Evolutionary conservation across 441 rosid species (phyloP).

Genomic region (Macaranga tanarius): DNA sequence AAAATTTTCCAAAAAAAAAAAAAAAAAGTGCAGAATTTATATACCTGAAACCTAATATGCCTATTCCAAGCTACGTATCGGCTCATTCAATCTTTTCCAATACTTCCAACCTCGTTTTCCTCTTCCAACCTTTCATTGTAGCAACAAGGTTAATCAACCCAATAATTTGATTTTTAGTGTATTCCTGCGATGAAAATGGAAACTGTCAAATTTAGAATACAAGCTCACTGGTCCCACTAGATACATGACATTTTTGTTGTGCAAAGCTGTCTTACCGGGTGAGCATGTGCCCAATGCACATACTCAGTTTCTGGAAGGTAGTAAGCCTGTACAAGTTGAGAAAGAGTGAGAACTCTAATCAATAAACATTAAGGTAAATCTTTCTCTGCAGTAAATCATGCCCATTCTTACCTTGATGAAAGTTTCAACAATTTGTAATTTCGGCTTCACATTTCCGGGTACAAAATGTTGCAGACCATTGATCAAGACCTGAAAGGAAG

Average conservation of each 20-base stretch:
- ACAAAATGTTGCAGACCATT: conserved; percentile 86
- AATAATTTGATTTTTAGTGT: conserved; percentile 65
- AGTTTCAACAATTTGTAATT: conserved; percentile 74
- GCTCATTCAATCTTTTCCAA: conserved; percentile 81
- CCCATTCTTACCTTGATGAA: conserved; percentile 67
- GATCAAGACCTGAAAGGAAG: conserved; percentile 66
- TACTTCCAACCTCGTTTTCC: conserved; percentile 80
- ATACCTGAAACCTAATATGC: conserved; percentile 29
- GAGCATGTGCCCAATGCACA: conserved; percentile 95
- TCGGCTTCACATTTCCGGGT: conserved; percentile 67
- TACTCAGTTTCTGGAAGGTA: conserved; percentile 95
- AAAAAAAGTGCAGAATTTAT: conserved; percentile 9
- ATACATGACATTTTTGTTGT: not conserved
- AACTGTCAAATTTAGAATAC: not conserved
- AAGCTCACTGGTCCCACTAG: not conserved
- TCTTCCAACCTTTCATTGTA: conserved; percentile 94
- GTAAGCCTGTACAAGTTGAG: conserved; percentile 59
- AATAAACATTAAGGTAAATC: not conserved
- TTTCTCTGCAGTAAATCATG: not conserved
- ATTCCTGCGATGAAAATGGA: conserved; percentile 49
- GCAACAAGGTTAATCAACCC: conserved; percentile 91
- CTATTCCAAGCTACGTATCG: conserved; percentile 11
- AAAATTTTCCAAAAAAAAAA: not conserved
- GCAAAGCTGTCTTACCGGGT: conserved; percentile 57
- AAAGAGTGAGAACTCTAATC: not conserved